phyloP scores from a whole-genome alignment of 1,284 basidiomycete genomes.

The Cryptococcus sp. region DNA sequence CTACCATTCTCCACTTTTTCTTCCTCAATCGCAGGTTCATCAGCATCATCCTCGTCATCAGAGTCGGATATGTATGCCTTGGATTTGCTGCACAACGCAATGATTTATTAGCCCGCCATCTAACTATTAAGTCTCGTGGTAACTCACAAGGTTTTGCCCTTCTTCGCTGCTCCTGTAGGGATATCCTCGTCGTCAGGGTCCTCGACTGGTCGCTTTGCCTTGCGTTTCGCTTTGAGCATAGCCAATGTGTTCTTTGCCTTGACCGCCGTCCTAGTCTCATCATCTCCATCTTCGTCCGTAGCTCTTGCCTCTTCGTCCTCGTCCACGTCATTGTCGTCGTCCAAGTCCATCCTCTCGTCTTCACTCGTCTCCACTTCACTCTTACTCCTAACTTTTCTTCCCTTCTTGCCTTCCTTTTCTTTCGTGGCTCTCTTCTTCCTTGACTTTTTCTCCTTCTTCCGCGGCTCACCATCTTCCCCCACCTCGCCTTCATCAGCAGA shows the following conservation, averaged over 20 bases:
- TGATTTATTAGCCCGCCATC: background rate
- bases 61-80: constrained; percentile 50
- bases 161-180: constrained; percentile 25
- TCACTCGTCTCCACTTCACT: constrained; percentile 30
- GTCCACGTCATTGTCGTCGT: constrained; percentile 24
- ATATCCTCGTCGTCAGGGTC: constrained; percentile 31
- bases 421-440: constrained; percentile 27
- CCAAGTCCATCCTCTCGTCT: constrained; percentile 28
- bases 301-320: constrained; percentile 22
- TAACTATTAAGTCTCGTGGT: background rate
- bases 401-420: constrained; percentile 25
- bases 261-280: constrained; percentile 18
- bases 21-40: constrained; percentile 1
- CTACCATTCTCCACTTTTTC: constrained; percentile 4
- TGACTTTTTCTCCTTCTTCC: constrained; percentile 30
- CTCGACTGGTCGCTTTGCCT: constrained; percentile 28
- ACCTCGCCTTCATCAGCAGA: constrained; percentile 31
- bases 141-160: constrained; percentile 42
- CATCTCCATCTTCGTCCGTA: constrained; percentile 23
- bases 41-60: constrained; percentile 34
- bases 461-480: constrained; percentile 20
- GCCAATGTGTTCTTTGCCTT: constrained; percentile 29
- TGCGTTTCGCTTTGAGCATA: constrained; percentile 37
- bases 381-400: constrained; percentile 33
- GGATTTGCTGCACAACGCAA: constrained; percentile 39